Base-by-base conservation (phyloP, 75 land plant species). In the Ceratopteris richardii region DNA sequence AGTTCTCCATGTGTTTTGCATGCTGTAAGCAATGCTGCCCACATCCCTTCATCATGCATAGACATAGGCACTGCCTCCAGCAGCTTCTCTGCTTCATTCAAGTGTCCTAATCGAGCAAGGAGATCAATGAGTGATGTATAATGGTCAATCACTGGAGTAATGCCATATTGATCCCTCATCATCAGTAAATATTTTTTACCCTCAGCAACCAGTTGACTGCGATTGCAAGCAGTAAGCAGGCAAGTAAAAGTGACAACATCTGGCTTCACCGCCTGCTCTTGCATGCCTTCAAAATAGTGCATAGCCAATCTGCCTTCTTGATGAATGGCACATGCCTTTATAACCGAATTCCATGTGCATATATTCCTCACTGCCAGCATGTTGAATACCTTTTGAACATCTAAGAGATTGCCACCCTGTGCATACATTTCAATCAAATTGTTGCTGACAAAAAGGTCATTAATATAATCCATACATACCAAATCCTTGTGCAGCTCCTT, bases 271-370 rank as follows among this genome's bases (percentile, higher is more conserved):
- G 65, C 67, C 17, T 17, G 53, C 48, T 25, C 3, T 18, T 58
- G 58, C 76, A 77, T 72, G 39, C 20, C 48, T 44, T 56, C 62
- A 55, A 68, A 66, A 44, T 27, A 56, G 29, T 63, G 58, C 19
- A 63, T 19, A 21, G 65, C 65, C 37, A 21, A 33, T 17, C 13
- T 53, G 18, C 65, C 65, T n/a, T 61, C 50, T 18, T 46, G 50
- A 73, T 78, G 65, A 22, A 77, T 71, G 5, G 82, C 80, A 68
- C 68, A 76, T 12, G 85, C 88, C 31, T 89, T 78, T 13, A 88
- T 82, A 33, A 88, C 79, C 6, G 73, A 23, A 39, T 77, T 85
- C 89, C 89, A 88, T 31, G 62, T 78, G 16, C 80, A 80, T 5
- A 78, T 68, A 10, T 77, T 80, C 55, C 76, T 77, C 58, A 70